Percentiles rank a stretch among this genome's conserved stretches.
Conservation (phyloP, 139 green algal genomes). For the Ulvella scutata region DNA sequence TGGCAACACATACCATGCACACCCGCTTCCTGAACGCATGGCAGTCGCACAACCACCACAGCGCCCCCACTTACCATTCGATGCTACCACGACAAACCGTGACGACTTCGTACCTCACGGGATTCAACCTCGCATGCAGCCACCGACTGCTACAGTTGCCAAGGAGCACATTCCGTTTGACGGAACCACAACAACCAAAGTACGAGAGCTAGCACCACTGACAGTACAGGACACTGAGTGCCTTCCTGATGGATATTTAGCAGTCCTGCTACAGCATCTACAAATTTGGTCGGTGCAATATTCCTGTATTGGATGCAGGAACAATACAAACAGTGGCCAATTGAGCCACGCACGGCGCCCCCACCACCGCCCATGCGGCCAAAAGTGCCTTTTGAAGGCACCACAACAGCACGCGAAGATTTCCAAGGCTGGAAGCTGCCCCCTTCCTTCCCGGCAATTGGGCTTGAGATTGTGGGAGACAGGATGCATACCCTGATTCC, state of each 20-base stretch:
- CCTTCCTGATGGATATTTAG: too few species aligned
- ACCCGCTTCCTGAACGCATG: neutral
- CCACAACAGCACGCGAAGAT: constrained; percentile 29
- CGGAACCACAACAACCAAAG: constrained; percentile 31
- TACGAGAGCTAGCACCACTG: too few species aligned
- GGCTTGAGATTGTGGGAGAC: constrained; percentile 34
- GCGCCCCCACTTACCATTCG: constrained; percentile 14
- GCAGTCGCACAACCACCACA: neutral
- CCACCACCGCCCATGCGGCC: constrained; percentile 16
- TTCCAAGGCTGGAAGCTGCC: constrained; percentile 45
- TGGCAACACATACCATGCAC: neutral
- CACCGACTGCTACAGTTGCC: neutral
- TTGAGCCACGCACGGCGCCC: constrained; percentile 12
- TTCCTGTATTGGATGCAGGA: too few species aligned
- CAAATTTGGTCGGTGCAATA: too few species aligned
- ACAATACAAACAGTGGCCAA: neutral
- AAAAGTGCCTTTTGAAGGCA: constrained; percentile 27
- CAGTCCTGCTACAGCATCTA: too few species aligned
- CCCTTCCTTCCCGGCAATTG: constrained; percentile 22
- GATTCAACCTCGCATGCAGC: constrained; percentile 9
- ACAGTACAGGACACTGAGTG: too few species aligned
- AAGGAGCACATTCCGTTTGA: constrained; percentile 23
- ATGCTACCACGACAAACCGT: constrained; percentile 21
- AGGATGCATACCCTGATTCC: constrained; percentile 32
- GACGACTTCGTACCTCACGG: constrained; percentile 11